Base-by-base conservation (phyloP, 495 filamentous ascomycete genomes). In the Sporormia fimetaria region DNA sequence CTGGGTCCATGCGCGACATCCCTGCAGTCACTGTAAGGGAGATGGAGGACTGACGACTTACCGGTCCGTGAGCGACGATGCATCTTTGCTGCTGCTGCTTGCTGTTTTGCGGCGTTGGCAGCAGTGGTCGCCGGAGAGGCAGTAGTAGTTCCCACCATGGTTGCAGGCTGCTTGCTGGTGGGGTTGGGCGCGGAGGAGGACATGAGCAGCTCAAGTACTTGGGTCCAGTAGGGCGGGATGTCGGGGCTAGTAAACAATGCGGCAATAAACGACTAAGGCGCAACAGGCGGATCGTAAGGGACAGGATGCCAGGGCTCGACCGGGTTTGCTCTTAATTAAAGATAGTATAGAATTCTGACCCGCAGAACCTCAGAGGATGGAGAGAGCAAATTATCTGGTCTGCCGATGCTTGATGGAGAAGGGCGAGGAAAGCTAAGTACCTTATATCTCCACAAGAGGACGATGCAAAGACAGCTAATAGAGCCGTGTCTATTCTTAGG, bases 11-110 rank as follows among this genome's bases (percentile, higher is more conserved):
- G 48, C 51, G 47, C 24, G 40, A 37, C 35, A 55, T 44, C 51
- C 51, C 47, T 50, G 51, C 51, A 46, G 17, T 44, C 51, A 46
- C 47, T 50, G 51, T 47, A 46, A 14, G 30, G 35, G 15, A 39
- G 29, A 23, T 26, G 26, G 44, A 26, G 37, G 36, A 24, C 37
- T 27, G 47, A 34, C 32, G 12, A 54, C 52, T 39, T 27, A 57
- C 88, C 88, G 73, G 86, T 90, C 57, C 88, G 79, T 52, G 88
- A 95, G 52, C 88, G 74, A 56, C 85, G 78, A 62, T 96, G 88
- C 71, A 84, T 83, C 68, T 90, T 87, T 55, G 73, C 65, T 57
- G 77, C 73, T 54, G 67, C 64, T 60, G n/a, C n/a, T n/a, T n/a
- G n/a, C n/a, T 81, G 77, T 48, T 70, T 63, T 63, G 49, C 56